A percentile compares a stretch with the other conserved stretches of the same genome.
These are phyloP conservation scores for Domatiomyces catenatus DNA, from an alignment of 2,329 filamentous ascomycete species.

Conservation along the genomic window DNA sequence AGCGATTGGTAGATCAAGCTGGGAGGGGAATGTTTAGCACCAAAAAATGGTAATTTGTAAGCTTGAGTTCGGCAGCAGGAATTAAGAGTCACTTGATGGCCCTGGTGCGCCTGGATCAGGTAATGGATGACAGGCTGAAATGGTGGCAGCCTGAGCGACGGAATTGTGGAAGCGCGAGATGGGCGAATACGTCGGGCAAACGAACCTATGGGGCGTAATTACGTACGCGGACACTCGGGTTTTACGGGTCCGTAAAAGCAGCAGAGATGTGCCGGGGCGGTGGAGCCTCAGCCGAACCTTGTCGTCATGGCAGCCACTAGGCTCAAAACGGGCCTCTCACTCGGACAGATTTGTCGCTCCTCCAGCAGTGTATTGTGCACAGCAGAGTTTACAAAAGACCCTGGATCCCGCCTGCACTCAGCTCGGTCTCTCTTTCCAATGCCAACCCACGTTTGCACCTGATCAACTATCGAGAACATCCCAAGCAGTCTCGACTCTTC, in stretches of 20 bases:
- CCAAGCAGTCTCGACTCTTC: too few relatives aligned
- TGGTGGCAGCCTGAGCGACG: not conserved
- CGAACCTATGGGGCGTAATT: not conserved
- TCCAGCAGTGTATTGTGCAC: not conserved
- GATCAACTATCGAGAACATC: not conserved
- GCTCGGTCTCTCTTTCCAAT: not conserved
- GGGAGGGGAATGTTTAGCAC: not conserved
- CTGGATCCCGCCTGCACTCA: not conserved
- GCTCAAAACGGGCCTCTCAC: not conserved
- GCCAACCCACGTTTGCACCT: not conserved
- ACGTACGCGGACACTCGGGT: not conserved
- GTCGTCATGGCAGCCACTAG: not conserved
- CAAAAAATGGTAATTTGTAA: not conserved
- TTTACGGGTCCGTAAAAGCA: not conserved
- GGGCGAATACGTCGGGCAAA: not conserved
- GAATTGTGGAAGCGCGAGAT: too few relatives aligned
- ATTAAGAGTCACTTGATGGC: not conserved
- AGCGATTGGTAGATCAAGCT: not conserved
- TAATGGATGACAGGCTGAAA: not conserved
- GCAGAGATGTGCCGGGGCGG: not conserved
- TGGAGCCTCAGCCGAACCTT: not conserved
- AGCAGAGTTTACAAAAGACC: not conserved
- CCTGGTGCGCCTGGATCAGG: not conserved
- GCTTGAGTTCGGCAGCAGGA: not conserved
- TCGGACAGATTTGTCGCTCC: not conserved